Conservation (phyloP, 257 asterid species). For the Dorcoceras hygrometricum region DNA sequence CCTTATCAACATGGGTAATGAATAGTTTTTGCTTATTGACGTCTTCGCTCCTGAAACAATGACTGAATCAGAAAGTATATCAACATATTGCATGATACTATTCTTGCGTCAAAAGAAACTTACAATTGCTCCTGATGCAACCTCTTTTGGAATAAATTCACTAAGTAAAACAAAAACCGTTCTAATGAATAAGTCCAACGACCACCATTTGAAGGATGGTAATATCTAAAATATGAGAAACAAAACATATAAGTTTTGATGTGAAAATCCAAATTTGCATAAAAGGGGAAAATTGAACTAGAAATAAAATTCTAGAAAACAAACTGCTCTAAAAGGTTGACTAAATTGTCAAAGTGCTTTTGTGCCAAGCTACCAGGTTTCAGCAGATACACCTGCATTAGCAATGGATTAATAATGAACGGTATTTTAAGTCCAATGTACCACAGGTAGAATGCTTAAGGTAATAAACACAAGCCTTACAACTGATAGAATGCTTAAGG, state of each 20-base stretch:
- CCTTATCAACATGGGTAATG: conserved; percentile 70
- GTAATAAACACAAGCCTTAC: conserved; percentile 50
- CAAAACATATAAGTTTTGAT: conserved; percentile 6
- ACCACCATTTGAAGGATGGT: conserved; percentile 99
- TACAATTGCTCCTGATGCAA: conserved; percentile 89
- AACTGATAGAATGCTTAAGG: conserved; percentile 31
- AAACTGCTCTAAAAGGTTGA: conserved; percentile 96
- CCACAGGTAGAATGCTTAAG: conserved; percentile 25
- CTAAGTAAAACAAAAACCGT: conserved; percentile 81
- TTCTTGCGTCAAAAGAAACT: conserved; percentile 31
- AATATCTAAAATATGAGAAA: conserved; percentile 53
- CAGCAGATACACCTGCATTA: conserved; percentile 82
- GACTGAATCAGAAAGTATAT: conserved; percentile 27
- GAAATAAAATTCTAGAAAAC: conserved; percentile 37
- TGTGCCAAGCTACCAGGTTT: conserved; percentile 89
- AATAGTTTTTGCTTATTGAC: conserved; percentile 45
- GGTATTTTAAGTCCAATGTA: conserved; percentile 9
- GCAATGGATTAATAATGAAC: conserved; percentile 29
- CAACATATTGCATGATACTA: conserved; percentile 17
- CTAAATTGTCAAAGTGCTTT: conserved; percentile 73
- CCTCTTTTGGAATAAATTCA: conserved; percentile 69
- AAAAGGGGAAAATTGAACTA: conserved; percentile 1
- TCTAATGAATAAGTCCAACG: conserved; percentile 95
- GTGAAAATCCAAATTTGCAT: conserved; percentile 17
- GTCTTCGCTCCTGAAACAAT: conserved; percentile 65